A percentile compares a stretch with the other conserved stretches of the same genome.
phyloP scores from a whole-genome alignment of 768 basidiomycete genomes.

The Podaxis rugospora region DNA sequence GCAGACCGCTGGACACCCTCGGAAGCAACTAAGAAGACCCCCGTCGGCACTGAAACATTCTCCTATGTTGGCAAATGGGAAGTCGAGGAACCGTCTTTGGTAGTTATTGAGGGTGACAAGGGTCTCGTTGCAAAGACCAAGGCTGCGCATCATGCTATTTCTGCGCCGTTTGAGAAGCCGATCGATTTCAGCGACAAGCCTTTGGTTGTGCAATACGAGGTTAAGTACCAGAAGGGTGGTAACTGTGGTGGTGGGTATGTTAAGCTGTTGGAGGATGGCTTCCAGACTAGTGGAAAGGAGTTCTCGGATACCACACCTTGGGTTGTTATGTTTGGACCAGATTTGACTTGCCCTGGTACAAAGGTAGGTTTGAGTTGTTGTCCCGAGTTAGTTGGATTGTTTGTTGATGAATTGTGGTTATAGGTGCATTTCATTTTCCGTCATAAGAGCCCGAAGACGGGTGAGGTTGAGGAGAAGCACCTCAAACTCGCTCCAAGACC shows the following conservation, averaged over 20 bases:
- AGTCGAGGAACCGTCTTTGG: constrained; percentile 81
- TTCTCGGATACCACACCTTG: constrained; percentile 92
- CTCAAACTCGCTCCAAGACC: constrained; percentile 78
- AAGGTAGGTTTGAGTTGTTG: constrained; percentile 49
- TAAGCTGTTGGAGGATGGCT: constrained; percentile 92
- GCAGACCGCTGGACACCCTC: constrained; percentile 92
- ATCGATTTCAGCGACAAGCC: constrained; percentile 82
- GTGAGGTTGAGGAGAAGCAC: constrained; percentile 97
- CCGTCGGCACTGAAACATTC: constrained; percentile 93
- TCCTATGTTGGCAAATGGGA: constrained; percentile 97
- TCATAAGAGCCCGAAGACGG: constrained; percentile 89
- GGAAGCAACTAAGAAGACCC: constrained; percentile 96
- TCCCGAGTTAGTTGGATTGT: neutral
- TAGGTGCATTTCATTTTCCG: constrained; percentile 99
- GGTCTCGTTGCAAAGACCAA: constrained; percentile 95
- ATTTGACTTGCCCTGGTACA: constrained; percentile 88
- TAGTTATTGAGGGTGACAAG: constrained; percentile 79
- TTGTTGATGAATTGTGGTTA: neutral
- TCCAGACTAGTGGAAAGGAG: constrained; percentile 90
- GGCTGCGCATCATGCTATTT: constrained; percentile 98
- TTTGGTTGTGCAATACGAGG: constrained; percentile 96
- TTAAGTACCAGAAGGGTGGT: constrained; percentile 98
- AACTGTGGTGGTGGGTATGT: constrained; percentile 99
- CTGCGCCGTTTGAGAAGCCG: constrained; percentile 77
- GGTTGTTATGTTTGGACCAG: constrained; percentile 98